Base-by-base conservation (phyloP, 176 grass and related monocot genomes). In the Coix lacrymajobi region DNA sequence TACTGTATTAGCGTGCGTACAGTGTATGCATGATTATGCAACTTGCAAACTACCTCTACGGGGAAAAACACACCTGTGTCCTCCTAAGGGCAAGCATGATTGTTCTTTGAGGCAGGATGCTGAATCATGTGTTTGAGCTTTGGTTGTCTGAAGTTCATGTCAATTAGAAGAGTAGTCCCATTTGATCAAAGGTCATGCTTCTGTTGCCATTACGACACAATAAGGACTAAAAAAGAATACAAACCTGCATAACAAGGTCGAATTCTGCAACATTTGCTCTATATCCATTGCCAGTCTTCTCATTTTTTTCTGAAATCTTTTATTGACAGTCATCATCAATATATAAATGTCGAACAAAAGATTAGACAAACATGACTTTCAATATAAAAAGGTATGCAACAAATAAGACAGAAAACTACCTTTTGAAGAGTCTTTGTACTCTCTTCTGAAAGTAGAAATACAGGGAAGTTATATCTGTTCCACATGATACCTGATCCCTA, bases 181-280 rank as follows among this genome's bases (percentile, higher is more conserved):
- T 60, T 57, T 29, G 16, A 78, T 81, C 16, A 81, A 37, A 28
- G 2, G 40, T 31, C 63, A 75, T 63, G 65, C 37, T 79, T 69
- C 67, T 71, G 46, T 39, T 58, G 79, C 38, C 43, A 14, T 76
- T 75, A 88, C 66, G 15, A 75, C 51, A 49, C 41, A 60, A 31
- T 66, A 61, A 58, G 56, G 44, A 19, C 69, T 85, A 51, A 84
- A 6, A 77, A 81, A 77, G 74, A 24, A 30, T n/a, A 24, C 69
- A 52, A 93, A 98, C 96, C 96, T 98, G 96, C 96, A 98, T 98
- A 88, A 98, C 58, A 8, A 98, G 89, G 69, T 98, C 91, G 56
- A 98, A 98, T 92, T 98, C 96, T 19, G 89, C 92, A 88, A 98
- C 91, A 92, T 95, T 91, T 76, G 76, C 39, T 90, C 73, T 73